Base-by-base conservation (phyloP, 768 basidiomycete species). In the Hericium coralloides region DNA sequence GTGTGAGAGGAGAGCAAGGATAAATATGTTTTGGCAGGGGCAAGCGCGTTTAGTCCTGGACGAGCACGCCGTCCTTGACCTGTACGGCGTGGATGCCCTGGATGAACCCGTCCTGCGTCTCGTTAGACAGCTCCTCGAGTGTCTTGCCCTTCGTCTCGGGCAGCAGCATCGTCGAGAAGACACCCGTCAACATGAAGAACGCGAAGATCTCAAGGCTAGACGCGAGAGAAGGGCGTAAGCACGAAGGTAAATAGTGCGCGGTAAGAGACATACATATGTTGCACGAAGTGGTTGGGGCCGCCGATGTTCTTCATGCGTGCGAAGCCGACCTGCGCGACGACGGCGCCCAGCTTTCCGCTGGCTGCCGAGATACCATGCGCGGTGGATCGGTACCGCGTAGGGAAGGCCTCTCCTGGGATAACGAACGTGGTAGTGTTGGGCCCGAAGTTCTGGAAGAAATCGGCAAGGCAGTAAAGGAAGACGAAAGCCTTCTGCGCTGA, bases 371-470 rank as follows among this genome's bases (percentile, higher is more conserved):
- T 87, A 69, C 91, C 91, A 64, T 92, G 87, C 12, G 80, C 86
- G 5, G 89, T 91, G 6, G 88, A 89, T 59, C 92, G 83, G 69
- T 92, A 92, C 49, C 92, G 87, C 1, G 91, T 94, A 1, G 91
- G 91, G 81, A 91, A 93, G 23, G 75, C 79, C 67, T 94, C 92
- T 60, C 87, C 89, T 0, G 91, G 89, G 3, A 92, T 73, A 55
- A 92, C 62, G 69, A 93, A 92, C 0, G 89, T 91, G 0, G 88
- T 92, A 0, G 79, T 79, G 63, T 91, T 89, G 10, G 85, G 87
- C 2, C 88, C 90, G 60, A 91, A 92, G 72, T 92, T 92, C 74
- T 89, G 86, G 85, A 92, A 90, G 74, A 91, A 91, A 68, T 89
- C 87, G 64, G 89, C 80, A n/a, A 93, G 74, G 67, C 89, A 89